These are phyloP conservation scores for Coix lacrymajobi DNA, from an alignment of 176 grass and related monocot species.

Conservation along the genomic window DNA sequence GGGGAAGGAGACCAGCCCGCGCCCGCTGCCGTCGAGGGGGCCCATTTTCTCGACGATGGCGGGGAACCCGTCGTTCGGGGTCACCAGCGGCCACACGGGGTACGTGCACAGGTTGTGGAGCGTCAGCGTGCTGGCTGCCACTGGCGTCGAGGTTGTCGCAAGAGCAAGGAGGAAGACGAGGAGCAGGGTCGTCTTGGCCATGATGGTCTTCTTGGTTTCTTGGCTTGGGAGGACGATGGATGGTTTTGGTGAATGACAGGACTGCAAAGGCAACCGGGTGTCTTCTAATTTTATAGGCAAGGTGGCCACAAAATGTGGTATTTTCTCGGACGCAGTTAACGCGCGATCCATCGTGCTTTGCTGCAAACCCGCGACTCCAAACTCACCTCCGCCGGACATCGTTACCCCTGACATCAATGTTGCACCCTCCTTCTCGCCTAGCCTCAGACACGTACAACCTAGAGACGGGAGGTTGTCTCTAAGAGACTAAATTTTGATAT, in stretches of 20 bases:
- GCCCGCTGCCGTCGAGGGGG: conserved; percentile 28
- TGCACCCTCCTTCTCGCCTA: no score
- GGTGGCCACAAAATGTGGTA: not conserved
- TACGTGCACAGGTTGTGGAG: conserved; percentile 44
- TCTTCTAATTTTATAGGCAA: not conserved
- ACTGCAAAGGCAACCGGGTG: not conserved
- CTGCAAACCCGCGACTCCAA: no score
- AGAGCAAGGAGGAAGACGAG: not conserved
- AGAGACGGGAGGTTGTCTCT: no score
- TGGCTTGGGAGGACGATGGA: not conserved
- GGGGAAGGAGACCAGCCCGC: conserved; percentile 16
- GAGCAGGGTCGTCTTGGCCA: not conserved
- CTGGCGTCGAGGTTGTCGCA: not conserved
- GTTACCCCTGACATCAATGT: no score
- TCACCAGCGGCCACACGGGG: conserved; percentile 46
- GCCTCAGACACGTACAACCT: no score
- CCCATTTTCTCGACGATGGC: conserved; percentile 41
- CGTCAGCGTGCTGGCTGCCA: conserved; percentile 25
- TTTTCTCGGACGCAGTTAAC: no score
- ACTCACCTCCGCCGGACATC: no score
- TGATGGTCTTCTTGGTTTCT: not conserved
- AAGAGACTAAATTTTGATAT: no score
- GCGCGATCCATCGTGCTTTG: no score
- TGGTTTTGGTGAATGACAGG: not conserved
- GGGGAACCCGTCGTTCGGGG: conserved; percentile 28